Evolutionary conservation across 1,139 yeast species (phyloP).

Genomic region (Yamadazyma mexicana): DNA sequence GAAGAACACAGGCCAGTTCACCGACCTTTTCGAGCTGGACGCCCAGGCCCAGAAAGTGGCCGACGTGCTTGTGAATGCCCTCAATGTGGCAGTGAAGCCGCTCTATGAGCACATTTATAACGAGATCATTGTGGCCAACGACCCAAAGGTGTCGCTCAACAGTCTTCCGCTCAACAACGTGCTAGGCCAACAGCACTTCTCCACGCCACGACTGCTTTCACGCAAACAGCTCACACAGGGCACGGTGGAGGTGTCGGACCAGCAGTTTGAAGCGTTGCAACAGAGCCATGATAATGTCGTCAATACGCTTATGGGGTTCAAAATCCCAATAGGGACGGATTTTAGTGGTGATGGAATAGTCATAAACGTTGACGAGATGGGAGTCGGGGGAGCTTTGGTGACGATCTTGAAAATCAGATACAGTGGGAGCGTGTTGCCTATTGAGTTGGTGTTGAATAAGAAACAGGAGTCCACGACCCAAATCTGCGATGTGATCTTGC

Average conservation of each 20-base stretch:
- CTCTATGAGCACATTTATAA: constrained; percentile 18
- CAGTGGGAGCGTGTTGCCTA: constrained; percentile 34
- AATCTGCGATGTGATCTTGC: constrained; percentile 31
- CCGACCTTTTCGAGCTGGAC: neutral
- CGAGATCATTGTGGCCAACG: constrained; percentile 19
- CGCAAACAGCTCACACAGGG: constrained; percentile 17
- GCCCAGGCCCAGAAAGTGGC: neutral
- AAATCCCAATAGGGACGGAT: constrained; percentile 22
- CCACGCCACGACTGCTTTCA: constrained; percentile 21
- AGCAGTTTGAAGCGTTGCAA: constrained; percentile 23
- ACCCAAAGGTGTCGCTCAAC: constrained; percentile 24
- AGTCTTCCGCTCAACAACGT: neutral
- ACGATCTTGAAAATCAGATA: constrained; percentile 34
- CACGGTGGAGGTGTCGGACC: constrained; percentile 21
- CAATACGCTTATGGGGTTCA: constrained; percentile 21
- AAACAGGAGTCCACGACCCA: constrained; percentile 25
- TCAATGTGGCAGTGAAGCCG: neutral
- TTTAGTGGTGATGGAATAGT: constrained; percentile 36
- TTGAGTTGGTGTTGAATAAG: constrained; percentile 33
- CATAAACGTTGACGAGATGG: constrained; percentile 30
- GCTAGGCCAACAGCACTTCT: constrained; percentile 19
- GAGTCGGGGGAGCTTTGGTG: constrained; percentile 30
- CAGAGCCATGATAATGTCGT: constrained; percentile 28
- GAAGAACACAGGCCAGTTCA: neutral
- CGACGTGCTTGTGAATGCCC: neutral